Conservation (phyloP, 2,329 filamentous ascomycete species). For the Stylonectria norvegica region DNA sequence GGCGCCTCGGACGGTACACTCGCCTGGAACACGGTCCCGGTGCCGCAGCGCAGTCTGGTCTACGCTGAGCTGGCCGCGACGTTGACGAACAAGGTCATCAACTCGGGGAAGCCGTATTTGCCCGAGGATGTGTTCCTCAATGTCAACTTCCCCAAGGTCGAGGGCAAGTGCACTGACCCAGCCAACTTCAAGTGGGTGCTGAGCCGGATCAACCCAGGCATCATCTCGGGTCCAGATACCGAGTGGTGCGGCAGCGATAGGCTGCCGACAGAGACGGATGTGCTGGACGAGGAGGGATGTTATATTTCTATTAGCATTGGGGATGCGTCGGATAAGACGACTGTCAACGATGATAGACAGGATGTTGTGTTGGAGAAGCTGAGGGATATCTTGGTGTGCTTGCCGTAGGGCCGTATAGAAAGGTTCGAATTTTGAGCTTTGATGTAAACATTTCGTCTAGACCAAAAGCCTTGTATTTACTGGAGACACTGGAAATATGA, state of each 20-base stretch:
- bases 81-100: constrained; percentile 53
- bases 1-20: constrained; percentile 49
- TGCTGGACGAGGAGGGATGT: constrained; percentile 52
- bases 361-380: constrained; percentile 31
- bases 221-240: constrained; percentile 53
- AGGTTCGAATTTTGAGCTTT: too few relatives aligned
- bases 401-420: constrained; percentile 12
- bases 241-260: constrained; percentile 52
- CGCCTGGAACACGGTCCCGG: constrained; percentile 52
- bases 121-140: constrained; percentile 61
- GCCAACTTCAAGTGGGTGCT: constrained; percentile 62
- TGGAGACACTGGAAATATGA: too few relatives aligned
- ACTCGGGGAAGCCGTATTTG: constrained; percentile 59
- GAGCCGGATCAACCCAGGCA: constrained; percentile 55
- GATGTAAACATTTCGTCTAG: too few relatives aligned
- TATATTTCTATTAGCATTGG: constrained; percentile 63
- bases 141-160: constrained; percentile 62
- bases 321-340: constrained; percentile 57
- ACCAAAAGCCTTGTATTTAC: too few relatives aligned
- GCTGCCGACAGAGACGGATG: constrained; percentile 57
- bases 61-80: constrained; percentile 62
- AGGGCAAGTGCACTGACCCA: constrained; percentile 46
- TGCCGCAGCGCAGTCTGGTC: constrained; percentile 52
- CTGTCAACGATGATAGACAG: constrained; percentile 35
- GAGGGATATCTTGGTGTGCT: constrained; percentile 30